Evolutionary conservation across 176 grass and related monocot species (phyloP).

Genomic region (Lolium rigidum): DNA sequence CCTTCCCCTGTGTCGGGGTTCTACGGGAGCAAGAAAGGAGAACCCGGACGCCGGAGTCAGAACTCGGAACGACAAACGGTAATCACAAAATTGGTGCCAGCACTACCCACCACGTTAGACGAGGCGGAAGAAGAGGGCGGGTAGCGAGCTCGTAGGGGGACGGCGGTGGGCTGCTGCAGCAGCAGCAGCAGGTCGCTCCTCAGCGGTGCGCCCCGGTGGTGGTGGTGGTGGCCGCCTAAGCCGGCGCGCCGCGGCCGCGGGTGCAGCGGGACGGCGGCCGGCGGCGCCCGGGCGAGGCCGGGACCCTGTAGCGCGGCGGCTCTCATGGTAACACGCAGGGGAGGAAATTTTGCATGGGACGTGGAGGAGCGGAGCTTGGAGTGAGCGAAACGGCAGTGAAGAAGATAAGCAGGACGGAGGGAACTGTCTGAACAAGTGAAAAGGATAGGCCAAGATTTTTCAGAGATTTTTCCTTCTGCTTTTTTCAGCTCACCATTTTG

Average conservation of each 20-base stretch:
- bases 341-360: conserved; percentile 1
- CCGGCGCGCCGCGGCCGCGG: not conserved
- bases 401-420: conserved; percentile 37
- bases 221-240: not conserved
- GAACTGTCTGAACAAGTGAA: conserved; percentile 20
- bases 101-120: conserved; percentile 40
- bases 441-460: conserved; percentile 33
- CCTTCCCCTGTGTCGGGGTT: conserved; percentile 53
- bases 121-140: conserved; percentile 49
- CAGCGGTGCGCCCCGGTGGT: conserved; percentile 27
- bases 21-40: not conserved
- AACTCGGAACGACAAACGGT: not conserved
- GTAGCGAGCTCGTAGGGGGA: conserved; percentile 39
- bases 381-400: conserved; percentile 17
- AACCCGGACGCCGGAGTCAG: not conserved
- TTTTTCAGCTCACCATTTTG: not conserved
- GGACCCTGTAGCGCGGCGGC: conserved; percentile 36
- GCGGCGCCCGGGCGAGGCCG: conserved; percentile 35
- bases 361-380: not conserved
- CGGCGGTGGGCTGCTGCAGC: not conserved
- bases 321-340: conserved; percentile 22
- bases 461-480: not conserved
- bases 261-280: not conserved
- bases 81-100: not conserved
- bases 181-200: conserved; percentile 28